Base-by-base conservation (phyloP, 2,329 filamentous ascomycete genomes). In the Exophiala xenobiotica region DNA sequence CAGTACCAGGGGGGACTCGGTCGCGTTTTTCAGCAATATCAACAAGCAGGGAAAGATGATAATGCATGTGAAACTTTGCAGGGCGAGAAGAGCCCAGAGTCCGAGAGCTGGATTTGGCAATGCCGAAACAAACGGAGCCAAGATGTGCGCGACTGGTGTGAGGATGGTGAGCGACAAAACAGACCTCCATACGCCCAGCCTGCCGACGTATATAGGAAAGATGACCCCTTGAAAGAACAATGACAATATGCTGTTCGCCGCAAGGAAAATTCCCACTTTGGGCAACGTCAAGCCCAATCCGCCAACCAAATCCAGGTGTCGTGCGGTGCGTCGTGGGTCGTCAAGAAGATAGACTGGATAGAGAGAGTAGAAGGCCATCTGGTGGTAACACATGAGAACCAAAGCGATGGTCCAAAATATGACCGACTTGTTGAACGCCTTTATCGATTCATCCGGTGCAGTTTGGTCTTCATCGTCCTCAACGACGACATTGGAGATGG, bases 1-100 rank as follows among this genome's bases (percentile, higher is more conserved):
- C 31, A 86, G 70, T 5, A 82, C 76, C 35, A 71, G 72, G 5
- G 74, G 69, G 24, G 73, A 76, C 1, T 82, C 81, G 0, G 81
- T 83, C 1, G 81, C 80, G 62, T 86, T 80, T 67, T 86, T 86
- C 73, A 87, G 79, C 24, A 86, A 72, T 59, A 87, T 86, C 38
- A 87, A 72, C 29, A 86, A 74, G 4, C 85, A 73, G 2, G 83
- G 83, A 62, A 85, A 86, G n/a, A 84, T 72, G 47, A 83, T 74
- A 61, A 86, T 85, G 39, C 78, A 79, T 29, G 84, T 71, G 11
- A 84, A 62, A 61, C 85, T 85, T 46, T 82, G 78, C 31, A 86
- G 64, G 0, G 77, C 68, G 49, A 84, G 69, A 60, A 77, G 80
- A 4, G 53, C 43, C 64, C 86, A 86, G 53, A 87, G 82, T 58